Conservation (phyloP, 768 basidiomycete species). For the Russula dissimulans region DNA sequence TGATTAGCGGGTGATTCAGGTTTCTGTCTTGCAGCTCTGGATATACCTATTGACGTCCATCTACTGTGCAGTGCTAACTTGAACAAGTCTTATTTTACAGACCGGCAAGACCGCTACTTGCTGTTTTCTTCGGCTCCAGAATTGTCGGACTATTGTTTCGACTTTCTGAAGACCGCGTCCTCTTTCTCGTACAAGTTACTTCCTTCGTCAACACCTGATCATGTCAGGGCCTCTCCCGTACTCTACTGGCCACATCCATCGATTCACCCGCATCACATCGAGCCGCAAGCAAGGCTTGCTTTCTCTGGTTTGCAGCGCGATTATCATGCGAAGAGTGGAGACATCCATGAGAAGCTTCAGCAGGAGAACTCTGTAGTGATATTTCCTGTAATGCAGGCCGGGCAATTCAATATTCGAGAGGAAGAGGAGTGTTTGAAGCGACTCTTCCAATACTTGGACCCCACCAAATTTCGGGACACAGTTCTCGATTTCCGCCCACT, state of each 20-base stretch:
- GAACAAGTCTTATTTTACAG: conserved; percentile 85
- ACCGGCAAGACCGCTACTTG: conserved; percentile 92
- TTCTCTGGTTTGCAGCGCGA: conserved; percentile 52
- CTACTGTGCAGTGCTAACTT: conserved; percentile 69
- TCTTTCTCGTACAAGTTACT: conserved; percentile 61
- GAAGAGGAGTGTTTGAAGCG: conserved; percentile 58
- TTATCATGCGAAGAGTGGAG: conserved; percentile 14
- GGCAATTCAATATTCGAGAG: conserved; percentile 78
- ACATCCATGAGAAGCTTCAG: conserved; percentile 7
- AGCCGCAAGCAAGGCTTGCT: conserved; percentile 46
- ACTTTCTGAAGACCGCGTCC: conserved; percentile 60
- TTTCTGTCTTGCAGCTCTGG: conserved; percentile 13
- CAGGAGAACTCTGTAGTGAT: conserved; percentile 40
- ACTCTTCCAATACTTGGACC: conserved; percentile 40
- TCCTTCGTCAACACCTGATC: conserved; percentile 26
- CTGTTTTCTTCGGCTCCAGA: conserved; percentile 51
- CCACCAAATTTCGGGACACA: not conserved
- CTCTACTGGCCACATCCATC: conserved; percentile 60
- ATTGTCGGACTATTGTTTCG: conserved; percentile 76
- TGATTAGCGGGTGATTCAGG: conserved; percentile 77
- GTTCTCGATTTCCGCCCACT: conserved; percentile 28
- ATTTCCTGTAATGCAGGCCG: conserved; percentile 82
- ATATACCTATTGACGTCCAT: not conserved
- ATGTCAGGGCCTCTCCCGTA: conserved; percentile 23
- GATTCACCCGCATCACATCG: conserved; percentile 62